Conservation (phyloP, 2,329 filamentous ascomycete genomes). For the Fusarium sp. region DNA sequence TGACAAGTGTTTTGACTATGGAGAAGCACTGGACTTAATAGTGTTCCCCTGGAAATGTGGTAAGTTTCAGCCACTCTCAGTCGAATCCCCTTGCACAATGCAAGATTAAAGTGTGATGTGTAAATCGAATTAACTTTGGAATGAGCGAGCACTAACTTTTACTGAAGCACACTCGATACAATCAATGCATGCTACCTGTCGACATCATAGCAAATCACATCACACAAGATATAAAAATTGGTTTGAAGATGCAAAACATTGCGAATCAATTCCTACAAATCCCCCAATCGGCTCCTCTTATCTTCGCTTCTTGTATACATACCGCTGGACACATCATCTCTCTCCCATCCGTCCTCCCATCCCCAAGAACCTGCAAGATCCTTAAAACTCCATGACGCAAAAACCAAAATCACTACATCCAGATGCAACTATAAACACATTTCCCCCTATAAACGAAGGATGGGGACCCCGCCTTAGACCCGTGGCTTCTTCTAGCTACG, state of each 20-base stretch:
- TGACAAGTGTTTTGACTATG: neutral
- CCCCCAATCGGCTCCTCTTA: constrained; percentile 21
- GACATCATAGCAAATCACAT: neutral
- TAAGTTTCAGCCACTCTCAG: neutral
- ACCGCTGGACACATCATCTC: constrained; percentile 37
- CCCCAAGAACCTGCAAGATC: constrained; percentile 50
- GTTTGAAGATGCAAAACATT: constrained; percentile 38
- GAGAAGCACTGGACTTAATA: neutral
- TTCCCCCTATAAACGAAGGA: constrained; percentile 8
- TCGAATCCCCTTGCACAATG: neutral
- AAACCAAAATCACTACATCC: constrained; percentile 56
- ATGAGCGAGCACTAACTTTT: neutral
- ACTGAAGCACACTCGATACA: neutral
- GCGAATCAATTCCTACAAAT: constrained; percentile 48
- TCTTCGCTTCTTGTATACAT: constrained; percentile 41
- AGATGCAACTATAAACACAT: constrained; percentile 48
- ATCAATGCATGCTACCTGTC: neutral
- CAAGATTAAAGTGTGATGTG: neutral
- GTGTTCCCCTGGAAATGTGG: neutral
- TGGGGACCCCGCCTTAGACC: constrained; percentile 17
- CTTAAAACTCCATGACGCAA: constrained; percentile 55
- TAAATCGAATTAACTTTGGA: neutral
- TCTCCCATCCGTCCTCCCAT: constrained; percentile 20
- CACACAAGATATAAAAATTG: neutral
- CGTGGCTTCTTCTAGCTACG: constrained; percentile 45